Conservation (phyloP, 345 rosid species). For the Pseudoturritis turrita region DNA sequence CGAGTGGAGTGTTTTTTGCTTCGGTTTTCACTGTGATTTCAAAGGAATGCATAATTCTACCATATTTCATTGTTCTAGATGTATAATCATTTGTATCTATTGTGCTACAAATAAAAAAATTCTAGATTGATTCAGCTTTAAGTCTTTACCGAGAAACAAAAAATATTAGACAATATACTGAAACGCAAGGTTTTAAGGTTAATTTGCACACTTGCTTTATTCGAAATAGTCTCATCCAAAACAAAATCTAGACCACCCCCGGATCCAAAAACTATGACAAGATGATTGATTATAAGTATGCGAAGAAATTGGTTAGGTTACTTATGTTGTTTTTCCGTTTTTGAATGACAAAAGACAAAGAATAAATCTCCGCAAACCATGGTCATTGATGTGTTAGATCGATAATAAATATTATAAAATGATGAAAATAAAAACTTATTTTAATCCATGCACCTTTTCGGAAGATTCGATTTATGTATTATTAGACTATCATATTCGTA, state of each 20-base stretch:
- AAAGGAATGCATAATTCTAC: no score
- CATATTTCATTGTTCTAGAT: no score
- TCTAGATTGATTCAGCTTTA: background rate
- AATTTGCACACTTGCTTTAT: background rate
- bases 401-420: background rate
- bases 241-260: background rate
- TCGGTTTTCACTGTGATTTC: no score
- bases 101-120: background rate
- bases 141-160: background rate
- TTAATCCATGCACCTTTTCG: background rate
- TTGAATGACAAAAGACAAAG: no score
- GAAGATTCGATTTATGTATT: conserved; percentile 6
- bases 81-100: no score
- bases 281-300: background rate
- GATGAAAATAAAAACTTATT: background rate
- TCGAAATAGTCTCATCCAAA: background rate
- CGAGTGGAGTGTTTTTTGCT: no score
- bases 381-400: no score
- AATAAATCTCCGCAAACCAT: no score
- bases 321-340: no score
- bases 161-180: background rate
- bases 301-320: no score
- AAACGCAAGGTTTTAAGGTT: background rate
- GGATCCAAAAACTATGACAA: background rate
- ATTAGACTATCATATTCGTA: background rate